Conservation (phyloP, 2,329 filamentous ascomycete genomes). For the Pezicula radicicola region DNA sequence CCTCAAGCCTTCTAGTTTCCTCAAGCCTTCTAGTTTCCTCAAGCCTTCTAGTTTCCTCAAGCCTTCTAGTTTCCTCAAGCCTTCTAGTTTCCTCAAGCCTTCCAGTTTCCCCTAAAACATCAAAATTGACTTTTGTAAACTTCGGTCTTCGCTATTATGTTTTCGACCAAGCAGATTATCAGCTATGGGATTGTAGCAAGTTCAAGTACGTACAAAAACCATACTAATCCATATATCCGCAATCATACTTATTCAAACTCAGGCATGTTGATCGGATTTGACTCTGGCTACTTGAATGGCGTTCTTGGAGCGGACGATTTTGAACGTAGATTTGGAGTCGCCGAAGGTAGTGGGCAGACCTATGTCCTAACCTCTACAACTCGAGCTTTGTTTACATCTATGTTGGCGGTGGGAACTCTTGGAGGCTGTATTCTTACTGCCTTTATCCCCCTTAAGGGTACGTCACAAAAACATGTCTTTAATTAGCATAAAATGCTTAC, state of each 20-base stretch:
- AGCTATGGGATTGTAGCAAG: background rate
- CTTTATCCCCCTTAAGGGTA: background rate
- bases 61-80: no score
- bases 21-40: no score
- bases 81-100: no score
- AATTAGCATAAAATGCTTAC: background rate
- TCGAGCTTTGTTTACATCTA: background rate
- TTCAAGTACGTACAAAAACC: background rate
- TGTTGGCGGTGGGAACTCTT: background rate
- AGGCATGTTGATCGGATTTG: background rate
- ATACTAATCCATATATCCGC: background rate
- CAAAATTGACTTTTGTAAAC: no score
- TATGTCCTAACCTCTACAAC: background rate
- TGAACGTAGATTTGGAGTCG: background rate
- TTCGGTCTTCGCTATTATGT: background rate
- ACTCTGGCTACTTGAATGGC: background rate
- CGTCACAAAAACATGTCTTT: background rate
- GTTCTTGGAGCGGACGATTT: background rate
- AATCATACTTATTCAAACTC: background rate
- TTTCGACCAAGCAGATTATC: background rate
- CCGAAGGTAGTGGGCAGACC: background rate
- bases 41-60: no score
- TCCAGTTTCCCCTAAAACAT: no score
- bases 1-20: no score
- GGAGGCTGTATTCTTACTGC: background rate